A percentile compares a stretch with the other conserved stretches of the same genome.
These are phyloP conservation scores for Rhodotorula sp. DNA, from an alignment of 1,284 basidiomycete species.

Conservation along the genomic window DNA sequence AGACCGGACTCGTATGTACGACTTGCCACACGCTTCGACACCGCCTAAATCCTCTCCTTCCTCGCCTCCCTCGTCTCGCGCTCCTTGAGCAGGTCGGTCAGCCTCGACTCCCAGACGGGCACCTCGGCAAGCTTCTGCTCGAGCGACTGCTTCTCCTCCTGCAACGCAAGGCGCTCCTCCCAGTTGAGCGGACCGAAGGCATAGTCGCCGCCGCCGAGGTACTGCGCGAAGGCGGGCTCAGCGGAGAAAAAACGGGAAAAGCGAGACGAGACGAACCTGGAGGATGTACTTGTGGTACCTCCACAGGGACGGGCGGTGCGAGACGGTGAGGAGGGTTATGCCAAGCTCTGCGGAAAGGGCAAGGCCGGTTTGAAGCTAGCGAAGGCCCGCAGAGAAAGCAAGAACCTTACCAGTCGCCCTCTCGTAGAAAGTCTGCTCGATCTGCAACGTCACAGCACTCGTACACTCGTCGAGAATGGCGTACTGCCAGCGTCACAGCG, in stretches of 20 bases:
- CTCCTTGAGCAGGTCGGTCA: slow-evolving; percentile 63
- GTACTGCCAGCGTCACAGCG: slow-evolving; percentile 59
- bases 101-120: slow-evolving; percentile 73
- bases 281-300: slow-evolving; percentile 88
- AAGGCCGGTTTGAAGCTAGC: no score
- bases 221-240: slow-evolving; percentile 26
- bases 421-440: slow-evolving; percentile 77
- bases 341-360: slow-evolving; percentile 57
- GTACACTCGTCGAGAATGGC: slow-evolving; percentile 97
- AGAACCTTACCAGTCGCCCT: slow-evolving; percentile 64
- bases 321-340: slow-evolving; percentile 87
- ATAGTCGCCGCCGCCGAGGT: slow-evolving; percentile 58
- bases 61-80: slow-evolving; percentile 26
- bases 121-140: slow-evolving; percentile 54
- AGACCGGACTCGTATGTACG: no score
- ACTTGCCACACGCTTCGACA: no score
- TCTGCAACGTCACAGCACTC: slow-evolving; percentile 84
- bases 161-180: slow-evolving; percentile 82
- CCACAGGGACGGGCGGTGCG: slow-evolving; percentile 89
- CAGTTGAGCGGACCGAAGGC: slow-evolving; percentile 81
- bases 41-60: slow-evolving; percentile 18
- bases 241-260: not conserved
- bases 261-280: slow-evolving; percentile 58
- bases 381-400: not conserved
- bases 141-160: slow-evolving; percentile 58